Percentiles rank a stretch among this genome's conserved stretches.
Evolutionary conservation across 1,284 basidiomycete species (phyloP).

Genomic region (Trametes sp.): DNA sequence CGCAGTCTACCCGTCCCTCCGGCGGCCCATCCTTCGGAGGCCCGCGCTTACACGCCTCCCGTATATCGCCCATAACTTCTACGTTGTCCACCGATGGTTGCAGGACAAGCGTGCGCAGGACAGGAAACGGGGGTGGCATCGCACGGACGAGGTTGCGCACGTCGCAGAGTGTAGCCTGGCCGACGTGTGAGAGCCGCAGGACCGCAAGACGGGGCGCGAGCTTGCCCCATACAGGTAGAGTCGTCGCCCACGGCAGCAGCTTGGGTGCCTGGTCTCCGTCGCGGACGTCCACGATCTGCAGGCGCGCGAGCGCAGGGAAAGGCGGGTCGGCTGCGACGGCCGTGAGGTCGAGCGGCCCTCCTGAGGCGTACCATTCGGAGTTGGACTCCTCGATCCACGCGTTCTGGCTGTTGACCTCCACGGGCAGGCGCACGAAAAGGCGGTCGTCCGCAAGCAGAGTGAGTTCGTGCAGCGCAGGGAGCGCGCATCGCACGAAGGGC

Average conservation of each 20-base stretch:
- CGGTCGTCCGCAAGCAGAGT: constrained; percentile 22
- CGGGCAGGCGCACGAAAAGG: constrained; percentile 11
- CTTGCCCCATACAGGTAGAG: constrained; percentile 18
- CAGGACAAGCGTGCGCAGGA: constrained; percentile 5
- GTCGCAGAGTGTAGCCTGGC: neutral
- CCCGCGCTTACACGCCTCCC: neutral
- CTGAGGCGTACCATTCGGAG: constrained; percentile 6
- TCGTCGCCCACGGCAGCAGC: constrained; percentile 7
- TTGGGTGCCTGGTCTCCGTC: neutral
- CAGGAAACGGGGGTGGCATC: neutral
- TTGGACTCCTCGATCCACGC: constrained; percentile 15
- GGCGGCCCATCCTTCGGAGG: neutral
- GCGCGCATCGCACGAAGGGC: constrained; percentile 14
- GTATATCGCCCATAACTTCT: neutral
- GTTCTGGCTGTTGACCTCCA: neutral
- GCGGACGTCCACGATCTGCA: constrained; percentile 18
- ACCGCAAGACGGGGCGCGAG: constrained; percentile 13
- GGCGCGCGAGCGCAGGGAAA: constrained; percentile 19
- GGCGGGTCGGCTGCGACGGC: constrained; percentile 4
- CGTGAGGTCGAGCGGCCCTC: neutral
- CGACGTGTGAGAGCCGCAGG: constrained; percentile 8
- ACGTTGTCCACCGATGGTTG: neutral
- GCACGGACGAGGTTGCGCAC: neutral
- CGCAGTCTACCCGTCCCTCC: neutral
- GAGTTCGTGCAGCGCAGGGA: constrained; percentile 23